These are phyloP conservation scores for Macroventuria anomochaeta DNA, from an alignment of 2,329 filamentous ascomycete species.

Conservation along the genomic window DNA sequence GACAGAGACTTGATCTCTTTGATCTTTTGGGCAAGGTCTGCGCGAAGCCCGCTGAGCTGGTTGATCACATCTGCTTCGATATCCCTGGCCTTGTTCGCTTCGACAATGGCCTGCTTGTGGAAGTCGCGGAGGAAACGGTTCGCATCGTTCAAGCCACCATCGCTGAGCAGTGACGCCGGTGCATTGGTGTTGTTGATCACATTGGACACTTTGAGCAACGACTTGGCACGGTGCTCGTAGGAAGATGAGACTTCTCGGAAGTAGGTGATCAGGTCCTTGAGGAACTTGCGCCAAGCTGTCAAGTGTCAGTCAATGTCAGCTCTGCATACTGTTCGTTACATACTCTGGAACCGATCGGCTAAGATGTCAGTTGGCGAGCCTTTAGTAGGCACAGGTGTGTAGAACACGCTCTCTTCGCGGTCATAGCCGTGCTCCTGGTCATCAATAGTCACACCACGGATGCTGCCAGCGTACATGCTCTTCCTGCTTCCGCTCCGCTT, in stretches of 20 bases:
- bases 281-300: conserved; percentile 88
- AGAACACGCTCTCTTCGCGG: conserved; percentile 84
- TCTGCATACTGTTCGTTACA: conserved; percentile 31
- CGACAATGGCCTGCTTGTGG: conserved; percentile 78
- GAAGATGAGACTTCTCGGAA: conserved; percentile 90
- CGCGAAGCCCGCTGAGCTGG: conserved; percentile 82
- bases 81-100: conserved; percentile 86
- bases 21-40: conserved; percentile 92
- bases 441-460: conserved; percentile 78
- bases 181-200: conserved; percentile 80
- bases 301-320: conserved; percentile 23
- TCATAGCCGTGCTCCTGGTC: conserved; percentile 68
- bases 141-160: conserved; percentile 87
- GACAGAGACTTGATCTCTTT: conserved; percentile 96
- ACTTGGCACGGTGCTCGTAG: conserved; percentile 85
- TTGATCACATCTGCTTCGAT: conserved; percentile 92
- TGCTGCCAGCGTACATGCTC: conserved; percentile 84
- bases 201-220: conserved; percentile 80
- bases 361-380: conserved; percentile 88
- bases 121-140: conserved; percentile 80
- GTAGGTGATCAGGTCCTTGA: conserved; percentile 93
- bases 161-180: conserved; percentile 76
- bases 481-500: conserved; percentile 80
- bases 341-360: conserved; percentile 87
- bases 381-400: conserved; percentile 84